Evolutionary conservation across 257 asterid species (phyloP), one percentile per base, ranked within the genome.

Genomic region (Ligustrum vulgare): DNA sequence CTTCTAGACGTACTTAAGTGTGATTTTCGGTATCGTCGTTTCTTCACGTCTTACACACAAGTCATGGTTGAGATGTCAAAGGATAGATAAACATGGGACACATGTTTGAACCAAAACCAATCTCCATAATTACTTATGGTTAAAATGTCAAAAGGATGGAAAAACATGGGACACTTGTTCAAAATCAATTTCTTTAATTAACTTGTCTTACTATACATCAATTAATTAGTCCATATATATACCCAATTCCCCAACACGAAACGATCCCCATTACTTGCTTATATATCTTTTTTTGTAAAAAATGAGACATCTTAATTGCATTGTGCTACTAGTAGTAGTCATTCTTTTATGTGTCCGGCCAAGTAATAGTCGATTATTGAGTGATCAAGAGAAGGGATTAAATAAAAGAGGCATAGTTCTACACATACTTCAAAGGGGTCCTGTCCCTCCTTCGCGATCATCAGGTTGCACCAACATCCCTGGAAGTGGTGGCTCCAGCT

Each of bases 401-500:
- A 60, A 39, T 75, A 65, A 75, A 35, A 78, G 67, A 12, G 49
- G 12, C 12, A 22, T 69, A 8, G 6, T 65, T 10, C 31, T 82
- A 22, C 64, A 80, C 7, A 67, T 78, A 22, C 88, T 86, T 66
- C 75, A 84, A 12, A 91, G 56, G 75, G 94, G 89, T 13, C 82
- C 81, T 2, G 89, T 82, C 67, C 91, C 93, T 71, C 90, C 95
- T 64, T 89, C 95, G 12, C 91, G 87, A 15, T 78, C 93, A 11
- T 84, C 93, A 7, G 82, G 91, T 25, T 89, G 97, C 87, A 89
- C 95, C 77, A 0, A 89, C 85, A 87, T 89, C 82, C 97, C 93
- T 5, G 93, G 92, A 13, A 67, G 74, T 20, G 78, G 78, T 75
- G 89, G 94, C 32, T 2, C 81, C 49, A 36, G 4, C 56, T 75